Base-by-base conservation (phyloP, 2,329 filamentous ascomycete genomes). In the Orbilia ellipsospora region DNA sequence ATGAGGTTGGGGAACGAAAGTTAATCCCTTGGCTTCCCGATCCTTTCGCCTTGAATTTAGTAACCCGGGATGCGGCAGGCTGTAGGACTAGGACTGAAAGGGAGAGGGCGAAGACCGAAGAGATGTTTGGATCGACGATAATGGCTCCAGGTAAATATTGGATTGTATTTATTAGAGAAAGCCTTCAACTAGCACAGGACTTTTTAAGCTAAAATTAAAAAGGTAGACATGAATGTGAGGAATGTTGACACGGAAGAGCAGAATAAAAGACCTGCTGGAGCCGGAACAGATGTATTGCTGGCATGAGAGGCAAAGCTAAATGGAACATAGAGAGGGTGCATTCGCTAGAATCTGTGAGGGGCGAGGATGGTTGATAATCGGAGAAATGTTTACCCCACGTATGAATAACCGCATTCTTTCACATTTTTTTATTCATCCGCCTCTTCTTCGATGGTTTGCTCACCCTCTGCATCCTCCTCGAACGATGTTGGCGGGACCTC, bases 401-500 rank as follows among this genome's bases (percentile, higher is more conserved):
- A 48, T 48, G 16, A n/a, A 48, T 48, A 48, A 59, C 60, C 42
- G 44, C 5, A 57, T 28, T 57, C 26, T 50, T 18, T 50, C 7
- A 1, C 64, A 51, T 72, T 83, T 83, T 55, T 16, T 79, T 88
- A 87, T 73, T 87, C 86, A 50, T 85, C 86, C 61, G 85, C 86
- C 63, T 85, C 87, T 78, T 85, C 86, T 51, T 84, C 84, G 42
- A 84, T 85, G 40, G 84, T 83, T 75, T 86, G 87, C 57, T 86
- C 86, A 74, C 92, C 91, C 62, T 96, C 93, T 2, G 88, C 91
- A 40, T 94, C 92, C 80, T 98, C 94, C 80, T 98, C 95, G 82
- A 98, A 94, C 77, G 92, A 95, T 80, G 90, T 89, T 61, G 88
- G 84, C 1, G 95, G 95, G 6, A 99, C 92, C 82, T 94, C 90